Conservation (phyloP, 202 grass and related monocot species). For the Digitaria exilis region DNA sequence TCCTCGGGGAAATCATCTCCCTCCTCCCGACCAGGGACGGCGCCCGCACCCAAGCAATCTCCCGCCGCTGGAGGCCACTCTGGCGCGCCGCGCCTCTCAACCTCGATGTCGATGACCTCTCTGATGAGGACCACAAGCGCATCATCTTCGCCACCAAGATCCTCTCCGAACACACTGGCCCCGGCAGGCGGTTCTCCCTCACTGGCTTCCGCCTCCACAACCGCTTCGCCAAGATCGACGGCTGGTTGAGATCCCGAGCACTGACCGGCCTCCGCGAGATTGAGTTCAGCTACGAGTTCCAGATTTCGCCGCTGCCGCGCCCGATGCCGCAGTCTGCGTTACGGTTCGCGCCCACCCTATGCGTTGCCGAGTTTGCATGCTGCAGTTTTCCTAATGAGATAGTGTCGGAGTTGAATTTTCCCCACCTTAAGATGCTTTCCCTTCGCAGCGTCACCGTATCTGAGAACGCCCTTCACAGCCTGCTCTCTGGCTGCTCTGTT, state of each 20-base stretch:
- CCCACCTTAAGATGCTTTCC: not conserved
- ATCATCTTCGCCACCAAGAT: not conserved
- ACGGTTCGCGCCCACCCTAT: not conserved
- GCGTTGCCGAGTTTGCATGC: not conserved
- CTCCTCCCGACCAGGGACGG: conserved; percentile 17
- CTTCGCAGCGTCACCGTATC: not conserved
- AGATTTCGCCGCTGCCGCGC: rapidly evolving
- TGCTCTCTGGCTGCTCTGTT: not conserved
- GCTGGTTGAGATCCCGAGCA: not conserved
- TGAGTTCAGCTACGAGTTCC: not conserved
- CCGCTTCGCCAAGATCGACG: not conserved
- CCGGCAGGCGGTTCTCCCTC: not conserved
- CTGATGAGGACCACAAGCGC: not conserved
- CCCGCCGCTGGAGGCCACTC: not conserved
- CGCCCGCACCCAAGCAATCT: not conserved
- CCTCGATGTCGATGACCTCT: not conserved
- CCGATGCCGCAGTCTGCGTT: not conserved
- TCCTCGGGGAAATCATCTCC: not conserved
- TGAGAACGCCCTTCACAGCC: not conserved
- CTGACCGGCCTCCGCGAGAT: conserved; percentile 7
- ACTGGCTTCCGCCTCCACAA: not conserved
- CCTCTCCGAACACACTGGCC: not conserved
- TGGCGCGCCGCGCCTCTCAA: conserved; percentile 13
- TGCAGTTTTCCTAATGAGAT: not conserved
- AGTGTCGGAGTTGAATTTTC: not conserved